phyloP scores from a whole-genome alignment of 371 early-diverging fungal genomes.

The Rhizopus sp. region DNA sequence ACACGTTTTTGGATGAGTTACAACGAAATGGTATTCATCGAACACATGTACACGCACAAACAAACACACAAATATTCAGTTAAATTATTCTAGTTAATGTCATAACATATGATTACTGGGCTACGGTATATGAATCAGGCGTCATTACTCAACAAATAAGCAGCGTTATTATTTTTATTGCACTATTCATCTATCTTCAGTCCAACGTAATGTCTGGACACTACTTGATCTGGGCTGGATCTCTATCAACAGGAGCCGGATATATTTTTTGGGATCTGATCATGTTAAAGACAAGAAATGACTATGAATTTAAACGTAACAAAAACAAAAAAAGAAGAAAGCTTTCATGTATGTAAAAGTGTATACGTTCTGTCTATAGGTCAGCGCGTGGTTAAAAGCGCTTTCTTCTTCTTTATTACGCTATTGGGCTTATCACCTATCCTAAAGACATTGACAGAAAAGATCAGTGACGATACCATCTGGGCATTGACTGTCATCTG shows the following conservation, averaged over 20 bases:
- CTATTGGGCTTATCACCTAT: conserved; percentile 90
- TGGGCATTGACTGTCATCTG: conserved; percentile 88
- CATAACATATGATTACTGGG: conserved; percentile 72
- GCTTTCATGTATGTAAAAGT: background rate
- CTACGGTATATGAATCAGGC: conserved; percentile 70
- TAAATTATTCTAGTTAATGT: conserved; percentile 57
- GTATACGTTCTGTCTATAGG: conserved; percentile 31
- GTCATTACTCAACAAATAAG: conserved; percentile 87
- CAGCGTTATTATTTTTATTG: conserved; percentile 81
- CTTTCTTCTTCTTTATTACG: conserved; percentile 74
- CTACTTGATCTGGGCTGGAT: conserved; percentile 62
- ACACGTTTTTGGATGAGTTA: conserved; percentile 83
- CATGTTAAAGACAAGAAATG: conserved; percentile 49
- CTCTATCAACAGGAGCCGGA: conserved; percentile 59
- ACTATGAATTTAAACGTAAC: conserved; percentile 57
- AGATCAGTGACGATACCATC: conserved; percentile 90
- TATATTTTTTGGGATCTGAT: conserved; percentile 71
- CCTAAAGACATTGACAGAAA: conserved; percentile 88
- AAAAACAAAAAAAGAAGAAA: background rate
- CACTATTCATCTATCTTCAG: conserved; percentile 81
- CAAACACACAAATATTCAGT: too few relatives aligned
- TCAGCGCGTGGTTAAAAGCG: conserved; percentile 69
- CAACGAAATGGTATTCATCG: conserved; percentile 79
- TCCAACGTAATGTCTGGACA: conserved; percentile 54
- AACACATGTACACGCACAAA: background rate